Percentiles rank a stretch among this genome's conserved stretches.
Conservation (phyloP, 495 filamentous ascomycete genomes). For the Daldinia grandis region DNA sequence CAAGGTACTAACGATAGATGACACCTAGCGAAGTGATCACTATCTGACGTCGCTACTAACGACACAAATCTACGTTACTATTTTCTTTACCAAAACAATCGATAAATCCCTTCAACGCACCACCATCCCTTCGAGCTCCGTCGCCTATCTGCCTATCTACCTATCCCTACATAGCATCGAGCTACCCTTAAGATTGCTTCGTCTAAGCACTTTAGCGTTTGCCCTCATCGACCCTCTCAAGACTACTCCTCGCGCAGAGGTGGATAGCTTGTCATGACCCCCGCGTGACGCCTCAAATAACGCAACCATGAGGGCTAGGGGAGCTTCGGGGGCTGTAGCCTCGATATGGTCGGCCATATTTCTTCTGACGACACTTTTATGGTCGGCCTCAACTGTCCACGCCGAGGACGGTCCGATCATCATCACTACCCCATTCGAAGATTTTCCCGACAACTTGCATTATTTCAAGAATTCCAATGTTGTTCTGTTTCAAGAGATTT, state of each 20-base stretch:
- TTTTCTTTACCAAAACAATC: slow-evolving; percentile 9
- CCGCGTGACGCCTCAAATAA: slow-evolving; percentile 23
- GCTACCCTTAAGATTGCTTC: slow-evolving; percentile 2
- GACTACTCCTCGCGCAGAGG: slow-evolving; percentile 3
- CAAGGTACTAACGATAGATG: slow-evolving; percentile 17
- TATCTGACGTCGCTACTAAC: slow-evolving; percentile 7
- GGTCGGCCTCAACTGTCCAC: slow-evolving; percentile 48
- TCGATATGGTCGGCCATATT: slow-evolving; percentile 52
- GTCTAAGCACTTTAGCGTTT: not conserved
- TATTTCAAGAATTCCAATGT: slow-evolving; percentile 91
- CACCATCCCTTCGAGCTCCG: not conserved
- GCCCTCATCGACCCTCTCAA: slow-evolving; percentile 10
- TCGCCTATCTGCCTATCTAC: slow-evolving; percentile 3
- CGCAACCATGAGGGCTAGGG: slow-evolving; percentile 56
- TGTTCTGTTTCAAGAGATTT: slow-evolving; percentile 68
- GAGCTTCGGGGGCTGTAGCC: slow-evolving; percentile 54
- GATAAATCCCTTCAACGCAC: not conserved
- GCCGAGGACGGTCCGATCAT: slow-evolving; percentile 63
- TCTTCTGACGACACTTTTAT: slow-evolving; percentile 40
- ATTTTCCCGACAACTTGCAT: slow-evolving; percentile 67
- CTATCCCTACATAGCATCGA: not conserved
- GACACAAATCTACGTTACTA: slow-evolving; percentile 5
- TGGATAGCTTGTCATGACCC: slow-evolving; percentile 42
- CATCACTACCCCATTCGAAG: slow-evolving; percentile 64
- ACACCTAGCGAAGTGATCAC: slow-evolving; percentile 24